These are phyloP conservation scores for Dentipellis fragilis DNA, from an alignment of 768 basidiomycete genomes.

Conservation along the genomic window DNA sequence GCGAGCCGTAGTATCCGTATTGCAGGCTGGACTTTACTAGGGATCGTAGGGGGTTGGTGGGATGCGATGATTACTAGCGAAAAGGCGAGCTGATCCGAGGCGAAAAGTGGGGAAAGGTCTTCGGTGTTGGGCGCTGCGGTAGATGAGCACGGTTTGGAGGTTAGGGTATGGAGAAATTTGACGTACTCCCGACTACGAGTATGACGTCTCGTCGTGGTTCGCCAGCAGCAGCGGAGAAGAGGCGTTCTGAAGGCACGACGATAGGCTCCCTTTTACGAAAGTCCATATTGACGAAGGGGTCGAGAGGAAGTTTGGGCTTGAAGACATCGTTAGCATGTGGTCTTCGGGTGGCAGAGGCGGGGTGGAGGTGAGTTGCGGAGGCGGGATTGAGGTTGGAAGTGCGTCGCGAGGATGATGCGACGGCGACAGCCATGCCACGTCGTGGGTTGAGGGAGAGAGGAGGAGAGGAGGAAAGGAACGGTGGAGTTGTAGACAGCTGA, in stretches of 20 bases:
- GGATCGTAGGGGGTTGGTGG: conserved; percentile 22
- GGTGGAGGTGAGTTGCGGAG: not conserved
- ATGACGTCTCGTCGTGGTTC: conserved; percentile 23
- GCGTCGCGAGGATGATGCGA: not conserved
- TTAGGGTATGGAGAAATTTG: not conserved
- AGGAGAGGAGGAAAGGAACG: not conserved
- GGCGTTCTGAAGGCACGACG: conserved; percentile 17
- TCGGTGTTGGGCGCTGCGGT: conserved; percentile 2
- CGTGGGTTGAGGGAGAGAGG: not conserved
- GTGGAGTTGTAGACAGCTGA: not conserved
- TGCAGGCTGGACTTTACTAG: conserved; percentile 18
- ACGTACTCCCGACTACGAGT: conserved; percentile 29
- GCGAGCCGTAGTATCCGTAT: conserved; percentile 26
- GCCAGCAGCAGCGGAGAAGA: conserved; percentile 14
- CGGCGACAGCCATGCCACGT: not conserved
- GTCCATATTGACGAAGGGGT: conserved; percentile 22
- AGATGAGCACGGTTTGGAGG: not conserved
- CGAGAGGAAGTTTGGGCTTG: conserved; percentile 23
- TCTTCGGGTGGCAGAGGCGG: not conserved
- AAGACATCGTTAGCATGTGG: conserved; percentile 16
- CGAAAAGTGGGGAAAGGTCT: conserved; percentile 25
- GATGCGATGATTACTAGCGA: conserved; percentile 30
- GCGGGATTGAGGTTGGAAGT: not conserved
- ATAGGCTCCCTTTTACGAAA: conserved; percentile 19
- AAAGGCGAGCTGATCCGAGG: conserved; percentile 23